These are phyloP conservation scores for Chiua sp. DNA, from an alignment of 1,284 basidiomycete genomes.

Conservation along the genomic window DNA sequence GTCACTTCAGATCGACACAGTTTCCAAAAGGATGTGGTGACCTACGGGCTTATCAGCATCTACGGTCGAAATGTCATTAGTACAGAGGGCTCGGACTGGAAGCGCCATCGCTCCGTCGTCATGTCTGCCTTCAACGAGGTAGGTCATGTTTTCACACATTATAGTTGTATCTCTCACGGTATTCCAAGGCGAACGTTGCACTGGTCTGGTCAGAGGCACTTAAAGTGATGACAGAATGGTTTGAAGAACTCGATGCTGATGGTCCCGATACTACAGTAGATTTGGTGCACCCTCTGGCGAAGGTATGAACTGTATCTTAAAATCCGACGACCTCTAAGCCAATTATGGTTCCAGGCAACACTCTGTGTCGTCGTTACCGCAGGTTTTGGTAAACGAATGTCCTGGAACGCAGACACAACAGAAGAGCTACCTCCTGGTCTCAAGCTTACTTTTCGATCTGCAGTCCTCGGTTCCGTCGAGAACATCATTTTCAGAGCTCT, in stretches of 20 bases:
- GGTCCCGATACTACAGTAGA: slow-evolving; percentile 33
- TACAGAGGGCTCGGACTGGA: slow-evolving; percentile 27
- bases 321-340: background rate
- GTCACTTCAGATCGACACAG: slow-evolving; percentile 37
- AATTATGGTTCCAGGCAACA: slow-evolving; percentile 32
- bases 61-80: slow-evolving; percentile 27
- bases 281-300: slow-evolving; percentile 34
- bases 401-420: slow-evolving; percentile 37
- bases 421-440: slow-evolving; percentile 37
- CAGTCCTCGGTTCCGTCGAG: slow-evolving; percentile 36
- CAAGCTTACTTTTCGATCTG: slow-evolving; percentile 40
- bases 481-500: slow-evolving; percentile 39
- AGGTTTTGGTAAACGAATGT: slow-evolving; percentile 45
- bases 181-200: slow-evolving; percentile 46
- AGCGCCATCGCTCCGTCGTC: slow-evolving; percentile 29
- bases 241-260: slow-evolving; percentile 30
- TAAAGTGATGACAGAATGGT: slow-evolving; percentile 36
- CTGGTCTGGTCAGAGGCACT: slow-evolving; percentile 51
- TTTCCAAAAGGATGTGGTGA: slow-evolving; percentile 42
- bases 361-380: slow-evolving; percentile 48
- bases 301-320: slow-evolving; percentile 22
- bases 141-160: background rate
- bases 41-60: slow-evolving; percentile 26
- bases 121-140: slow-evolving; percentile 37
- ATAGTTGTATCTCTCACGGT: slow-evolving; percentile 1